These are phyloP conservation scores for Acanthamoeba castellanii DNA, from an alignment of 208 protist species.

Conservation along the genomic window DNA sequence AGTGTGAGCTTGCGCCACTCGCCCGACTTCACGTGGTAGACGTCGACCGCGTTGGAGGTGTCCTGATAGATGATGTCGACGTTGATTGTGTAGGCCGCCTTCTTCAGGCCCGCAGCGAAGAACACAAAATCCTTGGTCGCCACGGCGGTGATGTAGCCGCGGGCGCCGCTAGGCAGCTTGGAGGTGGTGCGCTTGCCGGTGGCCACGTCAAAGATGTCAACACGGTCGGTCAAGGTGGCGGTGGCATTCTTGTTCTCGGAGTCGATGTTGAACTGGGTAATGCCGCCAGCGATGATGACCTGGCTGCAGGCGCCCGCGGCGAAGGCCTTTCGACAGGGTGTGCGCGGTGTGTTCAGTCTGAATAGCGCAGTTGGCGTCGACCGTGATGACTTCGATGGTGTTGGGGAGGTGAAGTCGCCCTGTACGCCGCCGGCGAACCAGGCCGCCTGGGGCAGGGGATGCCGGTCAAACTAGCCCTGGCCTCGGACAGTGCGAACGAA, in stretches of 20 bases:
- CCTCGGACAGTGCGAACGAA: neutral
- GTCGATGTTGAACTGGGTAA: neutral
- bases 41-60: neutral
- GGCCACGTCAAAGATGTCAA: neutral
- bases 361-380: neutral
- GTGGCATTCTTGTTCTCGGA: neutral
- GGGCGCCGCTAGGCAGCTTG: neutral
- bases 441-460: neutral
- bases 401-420: neutral
- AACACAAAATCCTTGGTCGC: neutral
- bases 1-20: neutral
- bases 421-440: neutral
- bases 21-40: neutral
- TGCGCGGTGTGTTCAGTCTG: too few species aligned
- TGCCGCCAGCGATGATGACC: neutral
- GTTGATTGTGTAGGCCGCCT: neutral
- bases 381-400: neutral
- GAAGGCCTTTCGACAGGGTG: neutral
- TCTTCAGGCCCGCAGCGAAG: neutral
- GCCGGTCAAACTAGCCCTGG: neutral
- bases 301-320: neutral
- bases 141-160: neutral
- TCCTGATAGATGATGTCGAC: neutral
- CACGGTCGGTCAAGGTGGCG: neutral
- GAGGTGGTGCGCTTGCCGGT: neutral